Evolutionary conservation across 768 basidiomycete species (phyloP).

Genomic region (Pholiota molesta): DNA sequence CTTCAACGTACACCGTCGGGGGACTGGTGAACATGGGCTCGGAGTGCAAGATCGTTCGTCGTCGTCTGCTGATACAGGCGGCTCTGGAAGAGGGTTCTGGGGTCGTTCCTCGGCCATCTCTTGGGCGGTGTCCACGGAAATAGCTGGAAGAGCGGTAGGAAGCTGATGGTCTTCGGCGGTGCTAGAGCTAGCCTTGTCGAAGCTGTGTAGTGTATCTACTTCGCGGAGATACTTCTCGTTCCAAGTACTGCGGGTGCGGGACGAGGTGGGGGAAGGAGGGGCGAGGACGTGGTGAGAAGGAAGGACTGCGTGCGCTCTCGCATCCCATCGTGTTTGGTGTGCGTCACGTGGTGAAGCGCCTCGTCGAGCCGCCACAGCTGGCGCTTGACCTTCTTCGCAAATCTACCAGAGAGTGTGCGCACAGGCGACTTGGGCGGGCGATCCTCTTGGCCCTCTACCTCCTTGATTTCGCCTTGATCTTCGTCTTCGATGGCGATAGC

Average conservation of each 20-base stretch:
- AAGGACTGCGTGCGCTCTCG: slow-evolving; percentile 24
- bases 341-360: slow-evolving; percentile 38
- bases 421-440: slow-evolving; percentile 23
- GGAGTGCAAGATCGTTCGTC: slow-evolving; percentile 6
- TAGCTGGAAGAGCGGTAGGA: slow-evolving; percentile 10
- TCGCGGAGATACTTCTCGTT: slow-evolving; percentile 18
- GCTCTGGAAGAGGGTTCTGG: neutral
- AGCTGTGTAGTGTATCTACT: slow-evolving; percentile 6
- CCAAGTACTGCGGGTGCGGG: slow-evolving; percentile 16
- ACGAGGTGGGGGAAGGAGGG: slow-evolving; percentile 17
- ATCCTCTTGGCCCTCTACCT: slow-evolving; percentile 10
- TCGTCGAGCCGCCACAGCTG: slow-evolving; percentile 36
- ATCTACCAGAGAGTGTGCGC: slow-evolving; percentile 29
- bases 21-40: slow-evolving; percentile 32
- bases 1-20: slow-evolving; percentile 37
- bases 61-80: neutral
- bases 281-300: slow-evolving; percentile 41
- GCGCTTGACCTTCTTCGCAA: slow-evolving; percentile 34
- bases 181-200: slow-evolving; percentile 14
- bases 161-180: slow-evolving; percentile 10
- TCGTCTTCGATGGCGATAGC: slow-evolving; percentile 8
- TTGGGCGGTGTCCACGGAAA: slow-evolving; percentile 11
- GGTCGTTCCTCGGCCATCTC: slow-evolving; percentile 13
- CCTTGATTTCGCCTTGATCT: slow-evolving; percentile 14
- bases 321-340: slow-evolving; percentile 27